A percentile compares a stretch with the other conserved stretches of the same genome.
Evolutionary conservation across 2,329 filamentous ascomycete genomes (phyloP).

Genomic region (Epichloe scottii): DNA sequence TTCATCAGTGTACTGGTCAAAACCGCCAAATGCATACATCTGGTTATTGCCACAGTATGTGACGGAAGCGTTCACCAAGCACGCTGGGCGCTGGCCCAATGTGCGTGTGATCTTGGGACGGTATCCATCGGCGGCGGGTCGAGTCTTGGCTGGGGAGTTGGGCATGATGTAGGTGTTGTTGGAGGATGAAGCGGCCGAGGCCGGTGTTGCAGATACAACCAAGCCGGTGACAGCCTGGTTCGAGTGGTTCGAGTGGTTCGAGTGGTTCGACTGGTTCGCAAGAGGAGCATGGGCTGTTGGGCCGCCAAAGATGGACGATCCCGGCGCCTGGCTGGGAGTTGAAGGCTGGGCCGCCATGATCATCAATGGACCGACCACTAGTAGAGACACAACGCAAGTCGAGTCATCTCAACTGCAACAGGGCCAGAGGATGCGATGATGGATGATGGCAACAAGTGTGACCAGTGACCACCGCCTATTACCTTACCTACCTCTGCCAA

Average conservation of each 20-base stretch:
- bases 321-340: conserved; percentile 27
- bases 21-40: conserved; percentile 96
- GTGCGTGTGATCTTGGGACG: conserved; percentile 73
- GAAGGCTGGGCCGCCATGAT: conserved; percentile 32
- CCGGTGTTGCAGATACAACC: conserved; percentile 13
- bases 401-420: conserved; percentile 6
- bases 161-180: conserved; percentile 87
- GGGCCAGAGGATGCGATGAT: background rate
- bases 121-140: conserved; percentile 58
- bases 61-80: conserved; percentile 93
- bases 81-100: conserved; percentile 72
- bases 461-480: too few relatives aligned
- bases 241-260: too few relatives aligned
- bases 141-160: conserved; percentile 61
- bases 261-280: conserved; percentile 14
- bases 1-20: conserved; percentile 97
- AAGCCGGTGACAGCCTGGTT: conserved; percentile 15
- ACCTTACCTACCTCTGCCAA: too few relatives aligned
- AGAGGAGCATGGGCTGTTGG: conserved; percentile 17
- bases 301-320: conserved; percentile 35
- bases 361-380: conserved; percentile 8
- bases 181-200: conserved; percentile 30
- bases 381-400: background rate
- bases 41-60: conserved; percentile 97
- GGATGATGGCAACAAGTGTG: background rate